A percentile compares a stretch with the other conserved stretches of the same genome.
Evolutionary conservation across 257 asterid genomes (phyloP).

Genomic region (Phtheirospermum japonicum): DNA sequence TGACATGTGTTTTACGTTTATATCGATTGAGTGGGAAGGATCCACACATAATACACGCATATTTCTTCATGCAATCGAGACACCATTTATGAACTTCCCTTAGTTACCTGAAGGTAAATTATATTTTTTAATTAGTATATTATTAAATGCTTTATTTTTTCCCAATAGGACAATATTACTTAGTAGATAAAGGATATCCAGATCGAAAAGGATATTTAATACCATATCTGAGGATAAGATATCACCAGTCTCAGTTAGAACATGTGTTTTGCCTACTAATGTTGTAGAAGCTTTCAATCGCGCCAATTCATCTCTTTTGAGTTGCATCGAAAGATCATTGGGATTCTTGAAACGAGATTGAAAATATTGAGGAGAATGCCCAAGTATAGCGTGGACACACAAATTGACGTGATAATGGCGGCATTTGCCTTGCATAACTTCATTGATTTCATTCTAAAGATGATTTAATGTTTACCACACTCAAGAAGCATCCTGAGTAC

Average conservation of each 20-base stretch:
- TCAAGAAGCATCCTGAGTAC: not conserved
- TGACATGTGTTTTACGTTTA: not conserved
- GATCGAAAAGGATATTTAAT: not conserved
- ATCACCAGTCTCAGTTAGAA: not conserved
- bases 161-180: not conserved
- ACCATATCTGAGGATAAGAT: not conserved
- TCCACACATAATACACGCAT: not conserved
- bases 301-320: not conserved
- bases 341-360: not conserved
- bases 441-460: not conserved
- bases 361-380: not conserved
- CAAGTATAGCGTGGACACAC: not conserved
- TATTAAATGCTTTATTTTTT: too few species aligned
- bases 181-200: too few species aligned
- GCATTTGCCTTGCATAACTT: not conserved
- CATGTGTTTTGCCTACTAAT: not conserved
- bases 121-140: too few species aligned
- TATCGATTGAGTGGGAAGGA: not conserved
- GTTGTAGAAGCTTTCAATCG: not conserved
- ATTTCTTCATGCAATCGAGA: too few species aligned
- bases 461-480: not conserved
- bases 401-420: not conserved
- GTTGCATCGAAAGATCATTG: not conserved
- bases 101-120: not conserved
- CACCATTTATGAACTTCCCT: not conserved